phyloP scores from a whole-genome alignment of 805 yeast species.

The Suhomyces sp. region DNA sequence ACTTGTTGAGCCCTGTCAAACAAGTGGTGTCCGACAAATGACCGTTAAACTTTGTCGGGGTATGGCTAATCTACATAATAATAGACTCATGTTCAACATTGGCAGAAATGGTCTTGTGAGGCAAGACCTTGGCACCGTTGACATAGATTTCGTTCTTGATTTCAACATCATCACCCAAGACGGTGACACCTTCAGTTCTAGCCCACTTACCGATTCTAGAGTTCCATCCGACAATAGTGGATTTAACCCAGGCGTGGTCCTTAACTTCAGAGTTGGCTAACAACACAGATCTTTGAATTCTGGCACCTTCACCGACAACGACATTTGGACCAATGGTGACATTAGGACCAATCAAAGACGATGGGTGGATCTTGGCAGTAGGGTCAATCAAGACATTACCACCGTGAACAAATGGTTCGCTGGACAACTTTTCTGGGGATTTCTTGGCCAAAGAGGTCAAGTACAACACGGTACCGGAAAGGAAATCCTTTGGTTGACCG shows the following conservation, averaged over 20 bases:
- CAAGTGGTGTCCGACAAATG: too few species aligned
- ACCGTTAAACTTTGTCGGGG: too few species aligned
- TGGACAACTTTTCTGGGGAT: constrained; percentile 64
- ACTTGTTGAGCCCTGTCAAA: too few species aligned
- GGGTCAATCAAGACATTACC: constrained; percentile 95
- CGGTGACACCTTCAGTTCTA: constrained; percentile 96
- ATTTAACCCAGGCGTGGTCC: constrained; percentile 97
- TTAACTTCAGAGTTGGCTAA: constrained; percentile 87
- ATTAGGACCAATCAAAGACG: constrained; percentile 96
- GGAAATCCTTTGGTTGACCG: constrained; percentile 99
- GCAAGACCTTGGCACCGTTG: constrained; percentile 98
- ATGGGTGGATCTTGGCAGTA: constrained; percentile 86
- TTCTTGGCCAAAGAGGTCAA: constrained; percentile 83
- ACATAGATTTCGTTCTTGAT: constrained; percentile 98
- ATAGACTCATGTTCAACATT: constrained; percentile 97
- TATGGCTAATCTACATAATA: constrained; percentile 69
- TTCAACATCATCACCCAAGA: constrained; percentile 98
- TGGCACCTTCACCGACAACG: constrained; percentile 95
- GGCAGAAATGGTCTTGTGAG: constrained; percentile 94
- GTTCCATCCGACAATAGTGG: constrained; percentile 99
- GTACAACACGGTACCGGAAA: constrained; percentile 92
- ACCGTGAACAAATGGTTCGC: constrained; percentile 74
- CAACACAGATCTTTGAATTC: constrained; percentile 93
- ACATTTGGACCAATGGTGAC: constrained; percentile 98
- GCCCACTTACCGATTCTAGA: constrained; percentile 99